Evolutionary conservation across 768 basidiomycete genomes (phyloP), one percentile per base, ranked within the genome.

Genomic region (Podaxis carcinomalis): DNA sequence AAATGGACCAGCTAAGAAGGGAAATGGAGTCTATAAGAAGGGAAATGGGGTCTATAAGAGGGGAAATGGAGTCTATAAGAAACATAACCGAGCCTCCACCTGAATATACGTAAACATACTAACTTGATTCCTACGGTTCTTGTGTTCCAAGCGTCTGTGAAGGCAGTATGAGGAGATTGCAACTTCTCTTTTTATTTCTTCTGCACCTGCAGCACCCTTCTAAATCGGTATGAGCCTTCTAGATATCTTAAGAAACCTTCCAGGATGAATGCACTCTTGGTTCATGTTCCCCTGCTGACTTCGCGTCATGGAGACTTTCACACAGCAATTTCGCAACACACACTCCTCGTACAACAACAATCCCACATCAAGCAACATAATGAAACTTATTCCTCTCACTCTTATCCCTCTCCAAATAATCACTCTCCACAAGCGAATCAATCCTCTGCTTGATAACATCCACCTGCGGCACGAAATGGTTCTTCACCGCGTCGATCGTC

Each of bases 401-500:
- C 7, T 85, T 82, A 67, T 89, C 89, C 59, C 95, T 80, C 73
- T 83, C 82, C 75, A 97, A 68, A 75, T 95, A 98, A 70, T 96
- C 92, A 63, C 82, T 78, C 64, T 97, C 95, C 57, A 97, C 91
- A 64, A 97, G 72, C 40, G 81, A 80, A 66, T 89, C 88, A 64
- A 97, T 85, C 60, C 92, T 79, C 70, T 85, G 83, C 80, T 98
- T 98, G 75, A 98, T 95, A 68, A 83, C 81, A 62, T 82, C 80
- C 25, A 96, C 89, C 62, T 89, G 86, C 49, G 95, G 95, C 58
- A 85, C 81, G 72, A 98, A 98, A 67, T 95, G 90, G 42, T 78
- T 86, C 73, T 89, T 90, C 51, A 98, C 92, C 23, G 93, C 89
- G 19, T 92, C 88, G 60, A 97, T 86, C 9, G 92, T 92, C 64